Conservation (phyloP, 140 eudicot genomes). For the Ambrosia hybrid region DNA sequence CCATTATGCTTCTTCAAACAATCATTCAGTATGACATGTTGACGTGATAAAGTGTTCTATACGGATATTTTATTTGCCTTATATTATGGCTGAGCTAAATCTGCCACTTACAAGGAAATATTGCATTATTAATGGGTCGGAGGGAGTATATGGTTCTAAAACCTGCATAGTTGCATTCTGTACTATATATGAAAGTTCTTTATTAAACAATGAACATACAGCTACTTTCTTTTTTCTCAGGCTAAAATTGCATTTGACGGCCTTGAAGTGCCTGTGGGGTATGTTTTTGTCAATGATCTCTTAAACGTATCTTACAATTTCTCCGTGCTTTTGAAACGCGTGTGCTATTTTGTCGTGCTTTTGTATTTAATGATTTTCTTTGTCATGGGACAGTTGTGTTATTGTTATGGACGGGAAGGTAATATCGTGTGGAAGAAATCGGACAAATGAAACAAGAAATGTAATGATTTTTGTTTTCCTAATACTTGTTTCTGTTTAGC, state of each 20-base stretch:
- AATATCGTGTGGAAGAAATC: slow-evolving; percentile 78
- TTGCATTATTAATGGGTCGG: neutral
- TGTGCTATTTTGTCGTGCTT: neutral
- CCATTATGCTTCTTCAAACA: neutral
- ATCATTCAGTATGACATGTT: slow-evolving; percentile 10
- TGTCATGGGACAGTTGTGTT: slow-evolving; percentile 52
- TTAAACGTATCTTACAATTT: too few species aligned
- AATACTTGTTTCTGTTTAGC: neutral
- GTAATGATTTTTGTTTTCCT: slow-evolving; percentile 28
- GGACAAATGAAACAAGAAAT: slow-evolving; percentile 76
- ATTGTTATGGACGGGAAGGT: slow-evolving; percentile 73
- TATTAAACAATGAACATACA: neutral
- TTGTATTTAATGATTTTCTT: neutral
- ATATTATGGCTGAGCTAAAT: neutral
- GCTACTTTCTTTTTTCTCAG: slow-evolving; percentile 31
- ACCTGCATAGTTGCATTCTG: neutral
- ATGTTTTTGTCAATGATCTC: slow-evolving; percentile 12
- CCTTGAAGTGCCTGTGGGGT: slow-evolving; percentile 98
- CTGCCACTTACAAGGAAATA: neutral
- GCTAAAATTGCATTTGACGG: slow-evolving; percentile 76
- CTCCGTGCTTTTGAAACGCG: neutral
- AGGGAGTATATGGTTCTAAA: neutral
- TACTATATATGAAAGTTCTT: slow-evolving; percentile 7
- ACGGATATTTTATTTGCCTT: neutral
- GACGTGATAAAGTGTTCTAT: slow-evolving; percentile 1